These are phyloP conservation scores for Paramecium biaurelia DNA, from an alignment of 73 alveolate species.

Conservation along the genomic window DNA sequence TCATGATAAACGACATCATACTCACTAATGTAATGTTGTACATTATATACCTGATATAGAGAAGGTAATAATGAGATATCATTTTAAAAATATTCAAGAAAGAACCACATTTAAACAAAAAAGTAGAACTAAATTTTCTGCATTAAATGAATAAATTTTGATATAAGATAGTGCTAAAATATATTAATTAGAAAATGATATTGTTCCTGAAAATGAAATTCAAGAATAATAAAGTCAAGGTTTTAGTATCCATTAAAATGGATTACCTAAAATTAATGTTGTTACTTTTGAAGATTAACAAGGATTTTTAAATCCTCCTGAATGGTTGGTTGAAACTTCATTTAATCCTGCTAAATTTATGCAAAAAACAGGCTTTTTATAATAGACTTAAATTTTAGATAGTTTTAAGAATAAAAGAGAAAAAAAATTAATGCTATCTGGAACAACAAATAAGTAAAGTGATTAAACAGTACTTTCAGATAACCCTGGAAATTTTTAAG, in stretches of 20 bases:
- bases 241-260: background rate
- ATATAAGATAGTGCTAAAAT: background rate
- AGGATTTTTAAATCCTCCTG: background rate
- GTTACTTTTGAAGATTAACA: slow-evolving; percentile 9
- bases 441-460: background rate
- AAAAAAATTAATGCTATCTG: background rate
- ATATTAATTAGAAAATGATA: background rate
- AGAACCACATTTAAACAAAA: background rate
- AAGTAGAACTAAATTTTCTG: background rate
- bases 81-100: background rate
- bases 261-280: background rate
- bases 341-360: background rate
- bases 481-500: background rate
- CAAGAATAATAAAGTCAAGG: background rate
- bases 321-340: background rate
- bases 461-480: background rate
- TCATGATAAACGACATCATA: background rate
- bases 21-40: background rate
- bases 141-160: background rate
- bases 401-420: slow-evolving; percentile 6
- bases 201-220: background rate
- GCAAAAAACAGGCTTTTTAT: background rate
- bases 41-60: slow-evolving; percentile 32
- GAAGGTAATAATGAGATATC: background rate
- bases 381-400: background rate